Percentiles rank a stretch among this genome's conserved stretches.
These are phyloP conservation scores for Pleochaeta shiraiana DNA, from an alignment of 2,329 filamentous ascomycete genomes.

Conservation along the genomic window DNA sequence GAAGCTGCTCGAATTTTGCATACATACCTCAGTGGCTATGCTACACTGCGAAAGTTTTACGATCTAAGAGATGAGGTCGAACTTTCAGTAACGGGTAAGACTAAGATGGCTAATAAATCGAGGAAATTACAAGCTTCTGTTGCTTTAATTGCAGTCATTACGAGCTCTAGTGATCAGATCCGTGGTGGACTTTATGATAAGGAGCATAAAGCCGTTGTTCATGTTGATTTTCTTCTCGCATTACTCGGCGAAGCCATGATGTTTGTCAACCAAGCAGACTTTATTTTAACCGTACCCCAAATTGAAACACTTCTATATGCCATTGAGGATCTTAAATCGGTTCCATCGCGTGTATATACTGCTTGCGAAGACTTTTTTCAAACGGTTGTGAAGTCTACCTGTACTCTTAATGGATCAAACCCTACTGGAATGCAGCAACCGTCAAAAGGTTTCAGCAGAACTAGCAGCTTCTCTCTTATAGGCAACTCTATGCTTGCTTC, in stretches of 20 bases:
- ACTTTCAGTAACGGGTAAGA: slow-evolving; percentile 19
- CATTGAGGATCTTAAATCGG: slow-evolving; percentile 59
- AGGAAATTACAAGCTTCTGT: slow-evolving; percentile 48
- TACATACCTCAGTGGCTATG: slow-evolving; percentile 76
- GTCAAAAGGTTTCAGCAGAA: slow-evolving; percentile 31
- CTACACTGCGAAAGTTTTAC: slow-evolving; percentile 76
- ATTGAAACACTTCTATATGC: slow-evolving; percentile 56
- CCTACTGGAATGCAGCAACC: slow-evolving; percentile 47
- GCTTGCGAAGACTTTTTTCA: slow-evolving; percentile 61
- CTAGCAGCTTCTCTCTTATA: slow-evolving; percentile 39
- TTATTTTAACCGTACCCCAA: slow-evolving; percentile 44
- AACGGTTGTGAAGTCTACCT: slow-evolving; percentile 49
- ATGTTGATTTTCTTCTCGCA: slow-evolving; percentile 67
- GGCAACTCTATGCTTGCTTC: slow-evolving; percentile 50
- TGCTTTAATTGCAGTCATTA: slow-evolving; percentile 62
- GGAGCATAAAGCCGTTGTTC: slow-evolving; percentile 59
- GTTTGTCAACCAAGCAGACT: slow-evolving; percentile 42
- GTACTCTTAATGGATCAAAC: slow-evolving; percentile 37
- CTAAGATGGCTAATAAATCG: slow-evolving; percentile 25
- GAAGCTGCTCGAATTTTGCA: slow-evolving; percentile 70
- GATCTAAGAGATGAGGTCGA: slow-evolving; percentile 57
- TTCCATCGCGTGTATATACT: slow-evolving; percentile 46
- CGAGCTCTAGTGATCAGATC: slow-evolving; percentile 74
- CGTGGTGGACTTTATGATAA: slow-evolving; percentile 76
- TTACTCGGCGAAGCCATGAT: slow-evolving; percentile 67